Percentiles rank a stretch among this genome's conserved stretches.
Conservation (phyloP, 179 eudicot species). For the Corrigiola litoralis region DNA sequence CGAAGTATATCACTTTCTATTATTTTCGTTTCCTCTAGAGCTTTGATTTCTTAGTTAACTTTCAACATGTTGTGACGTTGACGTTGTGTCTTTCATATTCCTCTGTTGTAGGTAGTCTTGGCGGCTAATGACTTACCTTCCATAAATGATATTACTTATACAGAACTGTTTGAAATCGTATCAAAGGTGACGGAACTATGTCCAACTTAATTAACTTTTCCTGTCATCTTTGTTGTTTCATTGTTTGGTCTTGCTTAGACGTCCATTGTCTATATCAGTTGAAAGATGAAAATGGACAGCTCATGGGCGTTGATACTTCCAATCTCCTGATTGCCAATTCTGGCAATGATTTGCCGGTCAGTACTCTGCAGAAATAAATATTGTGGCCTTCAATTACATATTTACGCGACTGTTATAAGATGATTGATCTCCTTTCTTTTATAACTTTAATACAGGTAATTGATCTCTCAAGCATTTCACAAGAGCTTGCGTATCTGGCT, state of each 20-base stretch:
- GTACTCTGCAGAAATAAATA: slow-evolving; percentile 16
- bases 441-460: slow-evolving; percentile 57
- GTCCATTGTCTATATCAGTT: slow-evolving; percentile 41
- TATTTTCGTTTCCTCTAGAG: not conserved
- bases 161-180: slow-evolving; percentile 70
- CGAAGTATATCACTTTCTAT: not conserved
- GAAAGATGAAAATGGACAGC: slow-evolving; percentile 81
- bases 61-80: not conserved
- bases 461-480: slow-evolving; percentile 79
- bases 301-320: slow-evolving; percentile 72
- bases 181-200: slow-evolving; percentile 51
- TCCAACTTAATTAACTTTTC: not conserved
- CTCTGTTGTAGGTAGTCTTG: slow-evolving; percentile 70
- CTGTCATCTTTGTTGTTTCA: not conserved
- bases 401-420: slow-evolving; percentile 14
- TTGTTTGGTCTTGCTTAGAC: not conserved
- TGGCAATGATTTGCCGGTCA: slow-evolving; percentile 97
- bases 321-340: slow-evolving; percentile 86
- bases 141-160: slow-evolving; percentile 83
- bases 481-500: slow-evolving; percentile 87
- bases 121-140: slow-evolving; percentile 98
- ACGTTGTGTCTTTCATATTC: slow-evolving; percentile 8
- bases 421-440: slow-evolving; percentile 9
- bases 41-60: not conserved
- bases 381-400: not conserved